A percentile compares a stretch with the other conserved stretches of the same genome.
phyloP scores from a whole-genome alignment of 148 eudicot species.

The Polygonum maritimum region DNA sequence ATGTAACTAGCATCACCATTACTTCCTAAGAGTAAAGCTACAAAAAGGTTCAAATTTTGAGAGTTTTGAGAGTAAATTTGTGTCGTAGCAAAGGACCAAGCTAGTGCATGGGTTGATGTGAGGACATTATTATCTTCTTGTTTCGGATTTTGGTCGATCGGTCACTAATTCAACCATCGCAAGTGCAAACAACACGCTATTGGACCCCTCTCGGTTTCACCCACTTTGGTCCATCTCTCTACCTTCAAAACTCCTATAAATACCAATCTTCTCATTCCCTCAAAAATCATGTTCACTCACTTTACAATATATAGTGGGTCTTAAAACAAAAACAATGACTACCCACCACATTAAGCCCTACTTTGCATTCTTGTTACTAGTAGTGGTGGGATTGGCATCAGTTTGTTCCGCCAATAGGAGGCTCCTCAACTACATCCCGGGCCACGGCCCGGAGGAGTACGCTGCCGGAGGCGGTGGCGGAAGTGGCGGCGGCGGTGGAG shows the following conservation, averaged over 20 bases:
- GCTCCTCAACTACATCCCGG: constrained; percentile 4
- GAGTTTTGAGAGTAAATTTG: too few species aligned
- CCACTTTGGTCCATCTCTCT: neutral
- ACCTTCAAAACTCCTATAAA: neutral
- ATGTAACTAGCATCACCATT: neutral
- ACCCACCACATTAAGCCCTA: neutral
- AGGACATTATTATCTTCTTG: neutral
- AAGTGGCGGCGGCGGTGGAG: constrained; percentile 16
- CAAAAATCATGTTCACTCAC: neutral
- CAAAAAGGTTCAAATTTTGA: neutral
- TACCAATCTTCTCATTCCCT: neutral
- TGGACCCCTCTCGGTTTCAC: neutral
- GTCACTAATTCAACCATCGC: neutral
- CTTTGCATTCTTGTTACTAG: neutral
- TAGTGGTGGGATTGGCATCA: neutral
- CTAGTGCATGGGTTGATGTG: neutral
- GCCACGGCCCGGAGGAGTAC: constrained; percentile 11
- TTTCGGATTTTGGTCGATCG: neutral
- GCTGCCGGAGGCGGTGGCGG: constrained; percentile 29
- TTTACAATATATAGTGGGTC: neutral
- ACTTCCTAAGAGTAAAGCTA: neutral
- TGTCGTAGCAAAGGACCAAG: constrained; percentile 3
- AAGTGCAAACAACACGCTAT: constrained; percentile 4
- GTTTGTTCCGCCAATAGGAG: constrained; percentile 5
- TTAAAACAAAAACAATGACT: neutral